phyloP scores from a whole-genome alignment of 441 rosid species.

The Gossypium aridum region DNA sequence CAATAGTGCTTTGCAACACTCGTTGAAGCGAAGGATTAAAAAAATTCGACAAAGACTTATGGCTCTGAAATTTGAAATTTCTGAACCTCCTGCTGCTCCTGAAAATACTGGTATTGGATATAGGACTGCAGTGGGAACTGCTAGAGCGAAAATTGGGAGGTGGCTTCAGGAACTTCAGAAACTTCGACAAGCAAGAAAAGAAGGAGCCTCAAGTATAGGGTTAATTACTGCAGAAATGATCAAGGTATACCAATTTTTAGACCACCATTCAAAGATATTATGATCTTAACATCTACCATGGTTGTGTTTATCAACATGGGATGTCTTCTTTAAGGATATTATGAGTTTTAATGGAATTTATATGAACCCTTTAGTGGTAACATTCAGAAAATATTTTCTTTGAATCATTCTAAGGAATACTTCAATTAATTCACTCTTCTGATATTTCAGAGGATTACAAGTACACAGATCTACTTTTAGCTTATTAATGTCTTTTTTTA shows the following conservation, averaged over 20 bases:
- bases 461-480: neutral
- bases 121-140: slow-evolving; percentile 63
- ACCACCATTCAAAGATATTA: neutral
- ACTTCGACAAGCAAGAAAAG: slow-evolving; percentile 78
- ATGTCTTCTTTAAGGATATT: neutral
- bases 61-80: slow-evolving; percentile 67
- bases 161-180: slow-evolving; percentile 90
- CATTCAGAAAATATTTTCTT: neutral
- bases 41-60: slow-evolving; percentile 70
- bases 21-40: slow-evolving; percentile 60
- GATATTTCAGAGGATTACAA: neutral
- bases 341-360: slow-evolving; percentile 4
- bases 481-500: neutral
- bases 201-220: slow-evolving; percentile 73
- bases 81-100: slow-evolving; percentile 42
- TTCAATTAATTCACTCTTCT: neutral
- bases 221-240: slow-evolving; percentile 66
- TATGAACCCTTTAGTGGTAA: neutral
- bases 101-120: slow-evolving; percentile 62
- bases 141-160: slow-evolving; percentile 72
- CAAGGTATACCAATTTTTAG: slow-evolving; percentile 38
- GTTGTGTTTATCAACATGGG: neutral
- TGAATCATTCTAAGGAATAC: neutral
- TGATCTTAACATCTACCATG: neutral
- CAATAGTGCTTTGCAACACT: slow-evolving; percentile 43